Base-by-base conservation (phyloP, 2,329 filamentous ascomycete species). In the Colletotrichum trifolii region DNA sequence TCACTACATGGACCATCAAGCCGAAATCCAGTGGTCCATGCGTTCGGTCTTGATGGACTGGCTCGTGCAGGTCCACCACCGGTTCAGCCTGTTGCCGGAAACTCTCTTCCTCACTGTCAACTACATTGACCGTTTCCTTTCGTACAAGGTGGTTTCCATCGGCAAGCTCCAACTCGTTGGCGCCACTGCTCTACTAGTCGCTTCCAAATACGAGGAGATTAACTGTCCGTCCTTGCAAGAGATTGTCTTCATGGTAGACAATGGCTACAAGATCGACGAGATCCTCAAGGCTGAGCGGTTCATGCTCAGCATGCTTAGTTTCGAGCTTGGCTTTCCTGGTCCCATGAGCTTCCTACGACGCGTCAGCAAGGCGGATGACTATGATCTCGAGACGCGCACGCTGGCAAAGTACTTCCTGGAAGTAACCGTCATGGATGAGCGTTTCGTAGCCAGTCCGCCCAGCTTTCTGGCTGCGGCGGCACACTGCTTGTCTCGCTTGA, bases 11-110 rank as follows among this genome's bases (percentile, higher is more conserved):
- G 93, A 97, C 68, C 89, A 91, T 70, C 96, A 99, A 77, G 90
- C 91, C n/a, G 95, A 98, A 78, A 96, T 99, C 62, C 93, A 97
- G 75, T 99, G 96, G 96, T 97, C 94, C 3, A 99, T 98, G 96
- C 93, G 96, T 50, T 91, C 94, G 6, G 93, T 98, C 25, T 85
- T 99, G 59, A 96, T 99, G 89, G 96, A 98, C 78, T 99, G 96
- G 96, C 85, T 99, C 47, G 91, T 98, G 50, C 94, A 99, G 77
- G 96, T 99, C 36, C 96, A 99, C 76, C 88, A 90, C 71, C 92
- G 96, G 40, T 99, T 99, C 81, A 88, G 87, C 40, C 86, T 99
- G 35, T 87, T 98, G 8, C 95, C 95, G 0, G 96, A 99, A 82
- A 99, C 96, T 0, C 83, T 99, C 6, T 99, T 97, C 81, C 87